Evolutionary conservation across 2,329 filamentous ascomycete species (phyloP), one percentile per base, ranked within the genome.

Genomic region (Sporothrix luriei): DNA sequence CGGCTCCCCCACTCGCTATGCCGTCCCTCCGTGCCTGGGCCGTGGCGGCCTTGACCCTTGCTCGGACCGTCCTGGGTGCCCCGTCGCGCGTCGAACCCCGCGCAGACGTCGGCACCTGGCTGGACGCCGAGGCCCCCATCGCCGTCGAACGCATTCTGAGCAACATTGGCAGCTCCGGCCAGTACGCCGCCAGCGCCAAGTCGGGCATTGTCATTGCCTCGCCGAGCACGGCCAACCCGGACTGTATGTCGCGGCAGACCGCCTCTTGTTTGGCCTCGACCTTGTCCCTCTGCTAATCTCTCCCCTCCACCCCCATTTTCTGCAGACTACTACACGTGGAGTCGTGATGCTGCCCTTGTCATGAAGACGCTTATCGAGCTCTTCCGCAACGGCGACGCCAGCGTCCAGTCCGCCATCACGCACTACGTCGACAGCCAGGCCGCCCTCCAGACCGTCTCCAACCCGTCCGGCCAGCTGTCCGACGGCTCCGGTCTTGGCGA

Each of bases 281-380:
- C 13, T 43, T 11, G 11, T 21, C 19, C 11, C 33, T 59, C 10
- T 26, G 1, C 19, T 43, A 43, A 19, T 24, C 7, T 26, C 54
- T 64, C 71, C 24, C n/a, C n/a, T n/a, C n/a, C n/a, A n/a, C n/a
- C n/a, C 2, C 16, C 5, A 21, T 19, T 38, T 6, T 14, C 26
- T 6, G 4, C 19, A 68, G 66, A 94, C 78, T 93, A 85, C 76
- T 94, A 88, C 76, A 92, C 90, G 0, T 94, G 91, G 91, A 92
- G 89, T 1, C 82, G 91, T 75, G 91, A 94, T 77, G 85, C 89
- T 19, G 90, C 88, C 29, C 82, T 94, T 40, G 87, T 88, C 2
- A 87, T 91, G 80, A 92, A 92, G 79, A 81, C 82, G 29, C 79
- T 94, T 19, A 82, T 91, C 10, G 91, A 94, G 74, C 82, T 86